Conservation (phyloP, 2,329 filamentous ascomycete species). For the Harringtonia aguacate region DNA sequence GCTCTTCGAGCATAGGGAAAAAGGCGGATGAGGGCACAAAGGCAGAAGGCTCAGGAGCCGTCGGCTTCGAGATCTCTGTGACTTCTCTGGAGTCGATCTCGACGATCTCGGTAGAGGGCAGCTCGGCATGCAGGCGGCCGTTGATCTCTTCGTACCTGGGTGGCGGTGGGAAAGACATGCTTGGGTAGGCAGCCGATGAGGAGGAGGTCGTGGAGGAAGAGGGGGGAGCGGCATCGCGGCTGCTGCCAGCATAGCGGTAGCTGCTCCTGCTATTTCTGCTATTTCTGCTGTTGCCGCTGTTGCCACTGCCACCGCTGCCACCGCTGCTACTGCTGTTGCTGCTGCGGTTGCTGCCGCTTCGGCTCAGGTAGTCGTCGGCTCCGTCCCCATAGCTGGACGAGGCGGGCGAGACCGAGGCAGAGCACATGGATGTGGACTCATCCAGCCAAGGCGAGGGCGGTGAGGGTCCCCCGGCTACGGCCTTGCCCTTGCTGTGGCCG, state of each 20-base stretch:
- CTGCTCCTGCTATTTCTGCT: constrained; percentile 8
- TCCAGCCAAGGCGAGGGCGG: constrained; percentile 1
- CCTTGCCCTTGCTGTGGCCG: constrained; percentile 32
- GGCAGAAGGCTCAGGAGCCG: no score
- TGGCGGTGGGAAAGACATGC: constrained; percentile 27
- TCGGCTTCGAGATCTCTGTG: constrained; percentile 3
- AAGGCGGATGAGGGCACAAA: background rate
- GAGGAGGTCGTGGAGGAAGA: background rate
- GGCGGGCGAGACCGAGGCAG: background rate
- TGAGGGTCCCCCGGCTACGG: constrained; percentile 12
- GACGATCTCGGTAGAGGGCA: constrained; percentile 38
- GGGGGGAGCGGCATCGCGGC: background rate
- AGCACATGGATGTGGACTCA: no score
- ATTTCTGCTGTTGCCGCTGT: background rate
- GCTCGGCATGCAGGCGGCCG: constrained; percentile 25
- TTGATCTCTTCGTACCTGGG: constrained; percentile 32
- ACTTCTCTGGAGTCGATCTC: constrained; percentile 41
- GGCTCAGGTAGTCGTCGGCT: constrained; percentile 1
- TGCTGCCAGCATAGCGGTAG: background rate
- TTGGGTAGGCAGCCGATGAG: constrained; percentile 1
- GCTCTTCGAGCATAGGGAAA: no score
- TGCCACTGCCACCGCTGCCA: background rate
- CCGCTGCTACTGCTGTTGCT: background rate
- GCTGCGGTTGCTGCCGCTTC: constrained; percentile 5
- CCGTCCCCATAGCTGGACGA: constrained; percentile 2